Conservation (phyloP, 139 green algal species). For the Nannochloris sp. region DNA sequence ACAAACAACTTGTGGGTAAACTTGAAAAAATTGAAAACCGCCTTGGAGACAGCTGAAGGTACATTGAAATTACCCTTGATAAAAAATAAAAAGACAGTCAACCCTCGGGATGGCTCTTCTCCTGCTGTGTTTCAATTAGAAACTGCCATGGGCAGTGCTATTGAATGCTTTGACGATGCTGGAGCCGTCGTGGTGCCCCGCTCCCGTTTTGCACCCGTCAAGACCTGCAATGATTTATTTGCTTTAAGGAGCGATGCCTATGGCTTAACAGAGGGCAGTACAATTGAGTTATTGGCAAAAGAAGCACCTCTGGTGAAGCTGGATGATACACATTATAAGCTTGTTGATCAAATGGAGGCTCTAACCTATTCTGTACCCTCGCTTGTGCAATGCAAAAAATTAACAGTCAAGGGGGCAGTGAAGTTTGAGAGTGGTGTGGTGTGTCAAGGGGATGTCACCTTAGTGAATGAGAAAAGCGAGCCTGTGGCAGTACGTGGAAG, state of each 20-base stretch:
- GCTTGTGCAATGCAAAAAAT: constrained; percentile 39
- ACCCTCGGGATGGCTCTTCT: constrained; percentile 68
- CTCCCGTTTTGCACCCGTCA: constrained; percentile 86
- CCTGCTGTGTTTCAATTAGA: constrained; percentile 83
- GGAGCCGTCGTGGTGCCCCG: constrained; percentile 79
- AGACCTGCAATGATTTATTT: constrained; percentile 89
- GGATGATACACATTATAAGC: constrained; percentile 45
- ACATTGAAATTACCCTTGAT: constrained; percentile 77
- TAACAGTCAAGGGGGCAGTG: constrained; percentile 72
- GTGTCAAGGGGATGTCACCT: constrained; percentile 45
- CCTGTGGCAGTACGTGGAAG: neutral
- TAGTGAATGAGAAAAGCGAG: constrained; percentile 19
- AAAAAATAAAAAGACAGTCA: constrained; percentile 94
- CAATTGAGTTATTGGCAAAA: constrained; percentile 46
- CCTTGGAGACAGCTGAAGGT: constrained; percentile 37
- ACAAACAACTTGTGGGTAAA: constrained; percentile 94
- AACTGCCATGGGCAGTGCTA: constrained; percentile 83
- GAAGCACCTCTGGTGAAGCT: constrained; percentile 52
- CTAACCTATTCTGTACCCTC: constrained; percentile 43
- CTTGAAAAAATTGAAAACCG: constrained; percentile 53
- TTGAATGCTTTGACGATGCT: constrained; percentile 85
- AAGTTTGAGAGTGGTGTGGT: constrained; percentile 41
- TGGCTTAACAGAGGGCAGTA: constrained; percentile 53
- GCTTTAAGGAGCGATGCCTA: constrained; percentile 60
- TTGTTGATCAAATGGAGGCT: constrained; percentile 76